Base-by-base conservation (phyloP, 805 yeast species). In the Ascoidea tarda region DNA sequence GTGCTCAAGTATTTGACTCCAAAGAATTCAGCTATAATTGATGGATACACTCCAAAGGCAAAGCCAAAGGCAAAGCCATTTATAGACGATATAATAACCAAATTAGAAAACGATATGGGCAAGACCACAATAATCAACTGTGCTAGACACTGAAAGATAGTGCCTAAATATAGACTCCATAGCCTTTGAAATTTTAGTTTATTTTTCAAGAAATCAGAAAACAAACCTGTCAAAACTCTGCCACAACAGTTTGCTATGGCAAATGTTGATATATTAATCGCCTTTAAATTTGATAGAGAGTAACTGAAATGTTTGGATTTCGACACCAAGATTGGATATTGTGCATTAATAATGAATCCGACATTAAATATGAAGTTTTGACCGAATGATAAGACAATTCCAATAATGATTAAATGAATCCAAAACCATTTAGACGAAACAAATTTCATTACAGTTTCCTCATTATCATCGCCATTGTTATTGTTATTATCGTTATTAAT, bases 311-410 rank as follows among this genome's bases (percentile, higher is more conserved):
- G 55, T 5, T 56, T 58, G 5, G 58, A 67, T 21, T 21, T 21
- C 28, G 28, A 21, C 28, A 21, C 28, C 52, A 56, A 55, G 1
- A 69, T 62, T 56, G 60, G 66, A 10, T 67, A 64, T 56, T 73
- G 75, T 0, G 76, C 73, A 50, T 69, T 74, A 6, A 82, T 84
- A n/a, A 85, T 73, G 59, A 80, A 84, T 0, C 95, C 95, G 44
- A 85, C 81, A 2, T 85, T 75, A 60, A 74, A 85, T 32, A 85
- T 84, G 61, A 84, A 85, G 64, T 78, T 76, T 62, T 84, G 90
- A 4, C 89, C 86, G 47, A 80, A 45, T 6, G 57, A 52, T 38
- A 10, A 14, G 14, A 38, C 44, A 38, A 38, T 38, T 38, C 44
- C 44, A 10, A 38, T 10, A 38, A 38, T 14, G 4, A 38, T 4